Evolutionary conservation across 129 eudicot genomes (phyloP).

Genomic region (Tanacetum coccineum): DNA sequence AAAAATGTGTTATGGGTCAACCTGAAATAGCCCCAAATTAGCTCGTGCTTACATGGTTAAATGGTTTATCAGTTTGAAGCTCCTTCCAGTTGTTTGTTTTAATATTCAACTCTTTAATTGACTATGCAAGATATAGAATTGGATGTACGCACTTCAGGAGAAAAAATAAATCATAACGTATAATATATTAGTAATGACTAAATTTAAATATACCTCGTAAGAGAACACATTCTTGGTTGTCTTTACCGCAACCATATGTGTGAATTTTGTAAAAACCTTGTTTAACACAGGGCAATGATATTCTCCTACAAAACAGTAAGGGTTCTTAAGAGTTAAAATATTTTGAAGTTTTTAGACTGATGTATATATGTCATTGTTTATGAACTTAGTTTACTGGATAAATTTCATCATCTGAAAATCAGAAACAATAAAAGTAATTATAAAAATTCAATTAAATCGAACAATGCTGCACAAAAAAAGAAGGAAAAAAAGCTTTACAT

Average conservation of each 20-base stretch:
- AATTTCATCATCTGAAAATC: constrained; percentile 85
- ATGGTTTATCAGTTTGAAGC: constrained; percentile 95
- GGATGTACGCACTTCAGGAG: constrained; percentile 3
- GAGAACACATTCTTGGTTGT: constrained; percentile 98
- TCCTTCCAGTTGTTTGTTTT: constrained; percentile 99
- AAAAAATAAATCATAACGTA: neutral
- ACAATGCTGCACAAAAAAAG: constrained; percentile 4
- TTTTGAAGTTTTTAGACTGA: neutral
- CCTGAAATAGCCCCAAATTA: no score
- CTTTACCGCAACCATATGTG: constrained; percentile 93
- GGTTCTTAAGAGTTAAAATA: constrained; percentile 1
- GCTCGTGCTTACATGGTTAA: no score
- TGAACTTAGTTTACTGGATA: constrained; percentile 83
- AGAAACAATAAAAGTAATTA: constrained; percentile 6
- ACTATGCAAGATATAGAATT: constrained; percentile 40
- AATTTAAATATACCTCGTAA: constrained; percentile 50
- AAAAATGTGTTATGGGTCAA: no score
- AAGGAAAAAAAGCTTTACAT: constrained; percentile 3
- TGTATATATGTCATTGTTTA: constrained; percentile 93
- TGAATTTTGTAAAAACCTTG: constrained; percentile 93
- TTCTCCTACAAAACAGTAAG: constrained; percentile 56
- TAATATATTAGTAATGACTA: neutral
- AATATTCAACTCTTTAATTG: constrained; percentile 84
- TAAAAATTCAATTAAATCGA: constrained; percentile 7
- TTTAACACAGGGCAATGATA: constrained; percentile 91